Conservation (phyloP, 208 protist genomes). For the Vickermania ingenoplastis region DNA sequence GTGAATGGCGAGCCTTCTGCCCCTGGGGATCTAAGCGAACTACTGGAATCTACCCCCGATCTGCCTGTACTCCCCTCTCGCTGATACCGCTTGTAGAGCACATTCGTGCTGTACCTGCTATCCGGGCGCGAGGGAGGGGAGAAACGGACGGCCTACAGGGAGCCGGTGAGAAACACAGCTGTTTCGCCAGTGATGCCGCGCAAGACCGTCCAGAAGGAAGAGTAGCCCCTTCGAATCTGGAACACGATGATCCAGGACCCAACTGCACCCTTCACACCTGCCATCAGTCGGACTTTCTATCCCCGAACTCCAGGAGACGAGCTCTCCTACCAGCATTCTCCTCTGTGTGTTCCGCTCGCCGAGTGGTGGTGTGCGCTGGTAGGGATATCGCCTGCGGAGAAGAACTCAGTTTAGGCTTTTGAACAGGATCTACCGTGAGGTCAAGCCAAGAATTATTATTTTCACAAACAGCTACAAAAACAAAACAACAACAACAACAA, state of each 20-base stretch:
- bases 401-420: slow-evolving; percentile 53
- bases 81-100: slow-evolving; percentile 73
- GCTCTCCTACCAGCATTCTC: slow-evolving; percentile 36
- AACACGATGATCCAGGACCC: background rate
- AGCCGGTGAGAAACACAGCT: too few species aligned
- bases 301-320: slow-evolving; percentile 34
- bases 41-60: slow-evolving; percentile 35
- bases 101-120: slow-evolving; percentile 19
- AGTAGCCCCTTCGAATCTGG: too few species aligned
- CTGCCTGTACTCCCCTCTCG: slow-evolving; percentile 52
- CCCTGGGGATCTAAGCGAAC: slow-evolving; percentile 48
- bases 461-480: too few species aligned
- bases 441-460: too few species aligned
- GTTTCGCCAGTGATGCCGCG: too few species aligned
- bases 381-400: slow-evolving; percentile 52
- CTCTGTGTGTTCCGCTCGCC: slow-evolving; percentile 24
- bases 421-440: too few species aligned
- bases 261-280: slow-evolving; percentile 80
- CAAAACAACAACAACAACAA: too few species aligned
- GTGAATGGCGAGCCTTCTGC: slow-evolving; percentile 58
- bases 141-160: background rate
- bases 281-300: slow-evolving; percentile 62
- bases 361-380: slow-evolving; percentile 66
- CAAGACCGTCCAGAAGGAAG: too few species aligned
- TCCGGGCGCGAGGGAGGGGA: background rate